These are phyloP conservation scores for Blumeriella jaapii DNA, from an alignment of 2,329 filamentous ascomycete species.

Conservation along the genomic window DNA sequence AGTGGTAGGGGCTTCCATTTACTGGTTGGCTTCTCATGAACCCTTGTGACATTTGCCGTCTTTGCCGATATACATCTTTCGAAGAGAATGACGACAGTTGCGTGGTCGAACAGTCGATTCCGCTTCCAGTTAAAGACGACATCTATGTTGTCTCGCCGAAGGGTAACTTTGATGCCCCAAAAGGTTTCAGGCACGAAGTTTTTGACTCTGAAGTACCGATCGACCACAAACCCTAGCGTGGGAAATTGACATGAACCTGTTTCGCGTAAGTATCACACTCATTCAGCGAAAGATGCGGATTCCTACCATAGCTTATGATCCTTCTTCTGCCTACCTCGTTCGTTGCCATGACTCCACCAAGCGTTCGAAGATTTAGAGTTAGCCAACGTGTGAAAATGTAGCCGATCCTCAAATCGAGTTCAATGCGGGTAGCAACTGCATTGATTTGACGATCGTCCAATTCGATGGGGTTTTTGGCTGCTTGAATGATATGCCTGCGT, in stretches of 20 bases:
- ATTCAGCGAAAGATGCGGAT: neutral
- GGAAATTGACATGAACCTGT: constrained; percentile 85
- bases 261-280: neutral
- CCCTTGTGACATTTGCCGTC: constrained; percentile 68
- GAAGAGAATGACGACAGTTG: constrained; percentile 68
- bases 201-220: constrained; percentile 85
- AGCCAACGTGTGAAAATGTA: constrained; percentile 86
- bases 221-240: constrained; percentile 91
- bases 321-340: constrained; percentile 26
- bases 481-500: constrained; percentile 69
- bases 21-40: constrained; percentile 81
- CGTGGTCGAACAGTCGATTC: constrained; percentile 76
- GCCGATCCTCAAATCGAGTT: constrained; percentile 85
- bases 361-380: constrained; percentile 61
- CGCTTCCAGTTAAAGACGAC: constrained; percentile 80
- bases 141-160: constrained; percentile 64
- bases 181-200: constrained; percentile 90
- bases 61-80: constrained; percentile 73
- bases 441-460: constrained; percentile 80
- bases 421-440: constrained; percentile 79
- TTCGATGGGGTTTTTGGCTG: constrained; percentile 63
- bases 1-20: constrained; percentile 91
- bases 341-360: constrained; percentile 56
- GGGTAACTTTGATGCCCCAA: constrained; percentile 81
- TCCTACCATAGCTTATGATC: constrained; percentile 69